phyloP scores from a whole-genome alignment of 1,284 basidiomycete genomes.

The Leccinum fuscescens region DNA sequence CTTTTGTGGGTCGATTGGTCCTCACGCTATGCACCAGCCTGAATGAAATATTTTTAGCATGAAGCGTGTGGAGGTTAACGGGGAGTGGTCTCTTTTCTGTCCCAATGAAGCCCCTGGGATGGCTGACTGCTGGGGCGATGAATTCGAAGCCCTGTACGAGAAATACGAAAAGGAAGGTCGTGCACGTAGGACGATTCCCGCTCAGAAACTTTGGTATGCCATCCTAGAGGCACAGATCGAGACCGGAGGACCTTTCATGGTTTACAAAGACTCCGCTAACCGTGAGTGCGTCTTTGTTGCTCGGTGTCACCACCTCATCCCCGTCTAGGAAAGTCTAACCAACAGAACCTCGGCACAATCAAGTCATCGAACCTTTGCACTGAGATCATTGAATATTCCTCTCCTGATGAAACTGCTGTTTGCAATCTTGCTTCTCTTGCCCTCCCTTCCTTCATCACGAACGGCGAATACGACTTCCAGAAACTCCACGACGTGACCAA shows the following conservation, averaged over 20 bases:
- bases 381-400: constrained; percentile 98
- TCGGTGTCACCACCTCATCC: constrained; percentile 3
- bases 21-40: not conserved
- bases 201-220: constrained; percentile 99
- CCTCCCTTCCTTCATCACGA: constrained; percentile 82
- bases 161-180: constrained; percentile 92
- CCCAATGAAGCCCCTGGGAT: constrained; percentile 94
- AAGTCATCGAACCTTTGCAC: constrained; percentile 99
- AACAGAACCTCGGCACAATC: constrained; percentile 98
- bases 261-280: constrained; percentile 93
- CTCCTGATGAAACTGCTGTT: constrained; percentile 97
- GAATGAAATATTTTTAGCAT: constrained; percentile 51
- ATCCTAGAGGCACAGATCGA: constrained; percentile 97
- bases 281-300: constrained; percentile 42
- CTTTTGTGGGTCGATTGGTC: constrained; percentile 70
- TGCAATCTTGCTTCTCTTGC: constrained; percentile 99
- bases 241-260: constrained; percentile 97
- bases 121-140: constrained; percentile 87
- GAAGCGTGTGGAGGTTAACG: constrained; percentile 88
- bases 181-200: constrained; percentile 84
- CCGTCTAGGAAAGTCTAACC: constrained; percentile 86
- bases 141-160: constrained; percentile 90
- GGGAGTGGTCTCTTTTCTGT: constrained; percentile 96
- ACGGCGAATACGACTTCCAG: constrained; percentile 86
- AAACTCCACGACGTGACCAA: constrained; percentile 94